Percentiles rank a stretch among this genome's conserved stretches.
Conservation (phyloP, 805 yeast genomes). For the Candida chauliodis region DNA sequence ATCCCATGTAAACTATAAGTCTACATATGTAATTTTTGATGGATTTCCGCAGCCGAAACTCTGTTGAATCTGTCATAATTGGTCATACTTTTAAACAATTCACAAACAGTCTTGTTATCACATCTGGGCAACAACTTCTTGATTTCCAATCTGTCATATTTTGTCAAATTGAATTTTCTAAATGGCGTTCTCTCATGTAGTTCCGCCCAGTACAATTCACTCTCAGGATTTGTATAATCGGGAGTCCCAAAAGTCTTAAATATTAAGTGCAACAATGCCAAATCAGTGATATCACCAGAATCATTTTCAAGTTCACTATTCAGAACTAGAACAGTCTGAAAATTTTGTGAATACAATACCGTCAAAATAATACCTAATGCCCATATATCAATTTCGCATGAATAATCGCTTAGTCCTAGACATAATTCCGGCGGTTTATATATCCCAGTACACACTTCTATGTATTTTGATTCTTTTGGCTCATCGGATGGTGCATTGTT, state of each 20-base stretch:
- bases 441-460: constrained; percentile 63
- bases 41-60: constrained; percentile 12
- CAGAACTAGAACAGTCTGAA: constrained; percentile 25
- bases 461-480: constrained; percentile 40
- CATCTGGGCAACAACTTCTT: constrained; percentile 17
- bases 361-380: constrained; percentile 60
- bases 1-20: too few relatives aligned
- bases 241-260: constrained; percentile 66
- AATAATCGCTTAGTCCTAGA: constrained; percentile 55
- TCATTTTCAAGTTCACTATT: constrained; percentile 23
- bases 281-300: constrained; percentile 48
- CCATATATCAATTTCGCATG: constrained; percentile 66
- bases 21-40: too few relatives aligned
- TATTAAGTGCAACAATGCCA: constrained; percentile 53
- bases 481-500: constrained; percentile 2
- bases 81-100: constrained; percentile 42
- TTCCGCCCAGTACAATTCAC: constrained; percentile 33
- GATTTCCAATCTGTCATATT: constrained; percentile 7
- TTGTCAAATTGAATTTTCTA: constrained; percentile 20
- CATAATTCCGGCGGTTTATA: constrained; percentile 76
- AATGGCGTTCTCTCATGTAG: constrained; percentile 30
- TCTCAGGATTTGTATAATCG: constrained; percentile 13
- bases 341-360: constrained; percentile 38
- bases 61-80: constrained; percentile 28
- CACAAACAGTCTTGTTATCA: constrained; percentile 12